Percentiles rank a stretch among this genome's conserved stretches.
Conservation (phyloP, 2,329 filamentous ascomycete genomes). For the Drechslerella dactyloides region DNA sequence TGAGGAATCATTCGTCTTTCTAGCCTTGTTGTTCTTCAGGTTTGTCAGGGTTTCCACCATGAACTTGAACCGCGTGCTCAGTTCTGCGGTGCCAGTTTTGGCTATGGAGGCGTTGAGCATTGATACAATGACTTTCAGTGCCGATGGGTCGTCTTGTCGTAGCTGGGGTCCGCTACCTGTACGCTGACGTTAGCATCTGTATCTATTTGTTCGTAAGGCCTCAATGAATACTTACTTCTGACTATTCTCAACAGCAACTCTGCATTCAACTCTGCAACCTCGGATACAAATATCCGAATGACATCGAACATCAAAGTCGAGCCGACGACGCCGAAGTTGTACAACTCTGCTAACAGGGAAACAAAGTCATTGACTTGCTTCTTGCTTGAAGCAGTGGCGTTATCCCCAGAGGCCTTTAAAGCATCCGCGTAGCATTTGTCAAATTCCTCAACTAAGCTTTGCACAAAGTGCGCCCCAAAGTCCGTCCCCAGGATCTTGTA, state of each 20-base stretch:
- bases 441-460: constrained; percentile 77
- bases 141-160: constrained; percentile 83
- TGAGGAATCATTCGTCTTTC: constrained; percentile 68
- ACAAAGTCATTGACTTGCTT: constrained; percentile 70
- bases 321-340: constrained; percentile 87
- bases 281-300: constrained; percentile 75
- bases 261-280: constrained; percentile 82
- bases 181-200: not conserved
- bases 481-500: constrained; percentile 88
- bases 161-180: constrained; percentile 76
- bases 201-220: not conserved
- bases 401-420: constrained; percentile 14
- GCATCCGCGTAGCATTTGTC: constrained; percentile 59
- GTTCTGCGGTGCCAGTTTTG: constrained; percentile 70
- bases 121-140: constrained; percentile 85
- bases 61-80: constrained; percentile 89
- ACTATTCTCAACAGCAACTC: constrained; percentile 86
- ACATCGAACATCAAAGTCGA: constrained; percentile 89
- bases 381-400: constrained; percentile 25
- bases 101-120: constrained; percentile 76
- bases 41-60: constrained; percentile 98
- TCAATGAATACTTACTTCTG: constrained; percentile 63
- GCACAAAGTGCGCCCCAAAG: constrained; percentile 85
- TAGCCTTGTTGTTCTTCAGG: constrained; percentile 89
- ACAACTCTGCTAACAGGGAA: constrained; percentile 82